These are phyloP conservation scores for Neofusicoccum ribis DNA, from an alignment of 2,329 filamentous ascomycete genomes.

Conservation along the genomic window DNA sequence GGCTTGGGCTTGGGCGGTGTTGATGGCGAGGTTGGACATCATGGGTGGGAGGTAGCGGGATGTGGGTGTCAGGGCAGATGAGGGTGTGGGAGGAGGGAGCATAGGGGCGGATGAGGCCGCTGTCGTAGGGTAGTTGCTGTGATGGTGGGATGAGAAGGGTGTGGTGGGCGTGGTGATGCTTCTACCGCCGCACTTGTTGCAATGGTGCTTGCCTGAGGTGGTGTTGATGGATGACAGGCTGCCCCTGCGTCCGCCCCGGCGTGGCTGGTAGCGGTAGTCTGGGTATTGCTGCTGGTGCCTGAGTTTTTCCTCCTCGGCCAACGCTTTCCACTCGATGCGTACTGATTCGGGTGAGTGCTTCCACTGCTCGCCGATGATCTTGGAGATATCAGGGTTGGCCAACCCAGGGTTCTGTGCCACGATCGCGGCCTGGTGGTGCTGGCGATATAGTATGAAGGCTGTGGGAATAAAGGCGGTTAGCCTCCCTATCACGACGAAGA, in stretches of 20 bases:
- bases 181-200: slow-evolving; percentile 70
- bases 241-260: slow-evolving; percentile 52
- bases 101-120: slow-evolving; percentile 28
- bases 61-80: slow-evolving; percentile 34
- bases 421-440: slow-evolving; percentile 83
- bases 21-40: slow-evolving; percentile 45
- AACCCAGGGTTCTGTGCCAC: slow-evolving; percentile 82
- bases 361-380: slow-evolving; percentile 96
- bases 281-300: slow-evolving; percentile 89
- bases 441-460: slow-evolving; percentile 98
- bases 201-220: slow-evolving; percentile 52
- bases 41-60: slow-evolving; percentile 34
- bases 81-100: slow-evolving; percentile 40
- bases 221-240: slow-evolving; percentile 25
- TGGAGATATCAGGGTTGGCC: slow-evolving; percentile 93
- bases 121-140: slow-evolving; percentile 38
- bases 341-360: slow-evolving; percentile 69
- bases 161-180: slow-evolving; percentile 64
- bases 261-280: slow-evolving; percentile 90
- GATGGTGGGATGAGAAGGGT: slow-evolving; percentile 39
- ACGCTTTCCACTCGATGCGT: slow-evolving; percentile 82
- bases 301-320: slow-evolving; percentile 90
- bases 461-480: slow-evolving; percentile 31
- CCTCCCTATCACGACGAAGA: slow-evolving; percentile 1
- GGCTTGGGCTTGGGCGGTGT: slow-evolving; percentile 32